phyloP scores from a whole-genome alignment of 495 filamentous ascomycete genomes.

The Xylaria intraflava region DNA sequence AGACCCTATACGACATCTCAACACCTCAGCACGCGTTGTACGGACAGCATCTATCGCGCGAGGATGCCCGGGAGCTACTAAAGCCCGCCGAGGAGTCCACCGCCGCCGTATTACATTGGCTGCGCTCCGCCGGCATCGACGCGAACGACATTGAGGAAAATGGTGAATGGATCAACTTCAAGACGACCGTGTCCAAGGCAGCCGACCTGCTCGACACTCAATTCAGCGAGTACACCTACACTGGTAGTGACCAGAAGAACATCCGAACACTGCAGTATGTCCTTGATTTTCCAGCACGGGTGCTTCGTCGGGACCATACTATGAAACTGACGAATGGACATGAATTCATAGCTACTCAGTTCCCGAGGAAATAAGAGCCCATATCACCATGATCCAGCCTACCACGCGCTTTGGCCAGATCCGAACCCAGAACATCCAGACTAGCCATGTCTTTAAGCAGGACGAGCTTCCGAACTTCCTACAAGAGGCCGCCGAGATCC shows the following conservation, averaged over 20 bases:
- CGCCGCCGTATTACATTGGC: conserved; percentile 43
- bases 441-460: conserved; percentile 12
- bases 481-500: conserved; percentile 11
- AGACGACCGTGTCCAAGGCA: conserved; percentile 43
- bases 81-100: conserved; percentile 40
- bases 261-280: conserved; percentile 43
- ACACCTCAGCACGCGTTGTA: conserved; percentile 55
- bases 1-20: conserved; percentile 54
- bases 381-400: conserved; percentile 60
- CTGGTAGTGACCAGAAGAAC: conserved; percentile 24
- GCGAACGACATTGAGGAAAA: conserved; percentile 36
- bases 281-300: not conserved
- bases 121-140: conserved; percentile 38
- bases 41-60: conserved; percentile 57
- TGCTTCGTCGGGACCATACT: not conserved
- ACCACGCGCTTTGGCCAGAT: conserved; percentile 52
- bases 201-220: conserved; percentile 47
- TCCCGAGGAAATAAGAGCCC: conserved; percentile 49
- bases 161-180: conserved; percentile 54
- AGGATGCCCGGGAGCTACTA: conserved; percentile 46
- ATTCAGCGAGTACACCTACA: conserved; percentile 48
- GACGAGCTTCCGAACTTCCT: conserved; percentile 6
- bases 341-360: conserved; percentile 48
- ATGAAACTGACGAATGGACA: conserved; percentile 12
- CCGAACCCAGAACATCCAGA: conserved; percentile 9